A percentile compares a stretch with the other conserved stretches of the same genome.
phyloP scores from a whole-genome alignment of 2,329 filamentous ascomycete species.

The Mycosphaerella arachidis region DNA sequence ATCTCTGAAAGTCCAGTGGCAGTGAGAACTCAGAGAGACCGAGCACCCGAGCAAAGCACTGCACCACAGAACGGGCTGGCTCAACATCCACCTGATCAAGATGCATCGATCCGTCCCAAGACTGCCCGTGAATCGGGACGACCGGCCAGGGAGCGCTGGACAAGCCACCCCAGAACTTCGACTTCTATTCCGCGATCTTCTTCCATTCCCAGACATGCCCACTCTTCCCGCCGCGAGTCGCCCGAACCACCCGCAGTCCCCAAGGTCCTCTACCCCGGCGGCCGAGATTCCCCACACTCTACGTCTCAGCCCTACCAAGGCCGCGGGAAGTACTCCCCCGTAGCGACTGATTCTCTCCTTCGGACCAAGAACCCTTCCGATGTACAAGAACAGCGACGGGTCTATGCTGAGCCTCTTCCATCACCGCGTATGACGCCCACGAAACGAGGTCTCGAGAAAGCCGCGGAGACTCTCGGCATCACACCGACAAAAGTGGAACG shows the following conservation, averaged over 20 bases:
- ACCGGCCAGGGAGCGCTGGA: constrained; percentile 8
- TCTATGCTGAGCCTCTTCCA: background rate
- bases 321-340: constrained; percentile 16
- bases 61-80: background rate
- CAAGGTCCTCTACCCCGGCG: constrained; percentile 8
- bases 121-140: background rate
- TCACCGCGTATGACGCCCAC: background rate
- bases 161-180: constrained; percentile 24
- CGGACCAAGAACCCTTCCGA: constrained; percentile 13
- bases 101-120: background rate
- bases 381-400: constrained; percentile 5
- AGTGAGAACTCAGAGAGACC: background rate
- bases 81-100: background rate
- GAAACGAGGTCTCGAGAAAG: background rate
- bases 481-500: background rate
- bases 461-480: background rate
- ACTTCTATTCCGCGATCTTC: constrained; percentile 23
- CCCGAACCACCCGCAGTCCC: constrained; percentile 6
- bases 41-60: background rate
- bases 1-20: background rate
- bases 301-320: constrained; percentile 21
- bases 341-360: constrained; percentile 22
- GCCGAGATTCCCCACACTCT: constrained; percentile 18
- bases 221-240: background rate
- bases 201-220: constrained; percentile 13